Evolutionary conservation across 129 eudicot genomes (phyloP).

Genomic region (Flaveria ramosissima): DNA sequence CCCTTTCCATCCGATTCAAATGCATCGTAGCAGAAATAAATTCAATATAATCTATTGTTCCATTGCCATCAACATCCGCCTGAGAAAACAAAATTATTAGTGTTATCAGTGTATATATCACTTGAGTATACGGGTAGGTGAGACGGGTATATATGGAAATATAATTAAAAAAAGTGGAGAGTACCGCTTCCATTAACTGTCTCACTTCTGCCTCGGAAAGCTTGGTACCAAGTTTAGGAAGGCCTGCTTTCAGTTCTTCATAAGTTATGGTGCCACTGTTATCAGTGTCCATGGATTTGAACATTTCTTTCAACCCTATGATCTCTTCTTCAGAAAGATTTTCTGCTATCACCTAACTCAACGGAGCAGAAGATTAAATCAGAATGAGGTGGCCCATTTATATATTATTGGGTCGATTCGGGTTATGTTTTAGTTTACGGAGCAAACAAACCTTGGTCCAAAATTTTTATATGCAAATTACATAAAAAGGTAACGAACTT

Average conservation of each 20-base stretch:
- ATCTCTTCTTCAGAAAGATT: constrained; percentile 96
- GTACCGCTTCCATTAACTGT: constrained; percentile 97
- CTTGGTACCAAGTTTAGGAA: constrained; percentile 90
- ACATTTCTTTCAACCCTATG: constrained; percentile 92
- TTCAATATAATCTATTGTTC: constrained; percentile 91
- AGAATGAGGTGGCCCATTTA: constrained; percentile 11
- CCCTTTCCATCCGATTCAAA: constrained; percentile 88
- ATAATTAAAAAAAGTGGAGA: background rate
- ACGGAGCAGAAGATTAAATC: constrained; percentile 21
- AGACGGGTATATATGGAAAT: constrained; percentile 6
- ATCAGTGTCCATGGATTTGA: constrained; percentile 92
- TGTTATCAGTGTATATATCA: background rate
- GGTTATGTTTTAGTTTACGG: background rate
- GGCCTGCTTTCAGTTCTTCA: constrained; percentile 93
- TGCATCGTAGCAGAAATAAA: constrained; percentile 98
- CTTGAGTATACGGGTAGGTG: constrained; percentile 13
- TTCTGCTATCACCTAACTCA: constrained; percentile 84
- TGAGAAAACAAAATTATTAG: constrained; percentile 25
- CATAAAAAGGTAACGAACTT: constrained; percentile 7
- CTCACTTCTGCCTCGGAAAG: constrained; percentile 89
- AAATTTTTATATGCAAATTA: background rate
- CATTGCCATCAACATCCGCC: constrained; percentile 99
- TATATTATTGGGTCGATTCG: background rate
- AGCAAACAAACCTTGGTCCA: background rate
- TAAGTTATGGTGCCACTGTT: constrained; percentile 88